Evolutionary conservation across 371 early-diverging fungal genomes (phyloP).

Genomic region (Circinella minor): DNA sequence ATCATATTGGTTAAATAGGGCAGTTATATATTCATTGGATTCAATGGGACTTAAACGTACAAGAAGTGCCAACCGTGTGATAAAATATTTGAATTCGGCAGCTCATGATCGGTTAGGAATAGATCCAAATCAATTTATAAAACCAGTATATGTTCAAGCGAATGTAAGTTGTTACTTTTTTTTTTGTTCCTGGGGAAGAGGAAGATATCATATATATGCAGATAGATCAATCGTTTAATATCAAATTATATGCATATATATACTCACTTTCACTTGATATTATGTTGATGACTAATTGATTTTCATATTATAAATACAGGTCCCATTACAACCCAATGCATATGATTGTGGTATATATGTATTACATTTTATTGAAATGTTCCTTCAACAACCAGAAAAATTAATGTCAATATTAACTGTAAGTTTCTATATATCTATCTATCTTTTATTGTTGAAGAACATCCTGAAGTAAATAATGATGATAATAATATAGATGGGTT

Average conservation of each 20-base stretch:
- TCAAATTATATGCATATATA: not conserved
- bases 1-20: constrained; percentile 3
- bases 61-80: constrained; percentile 37
- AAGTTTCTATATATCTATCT: not conserved
- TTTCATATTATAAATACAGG: constrained; percentile 21
- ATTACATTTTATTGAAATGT: constrained; percentile 56
- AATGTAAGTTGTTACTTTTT: constrained; percentile 19
- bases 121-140: constrained; percentile 3
- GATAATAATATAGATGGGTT: not conserved
- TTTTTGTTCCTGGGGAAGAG: not conserved
- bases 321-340: constrained; percentile 60
- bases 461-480: too few species aligned
- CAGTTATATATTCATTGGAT: constrained; percentile 55
- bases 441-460: too few species aligned
- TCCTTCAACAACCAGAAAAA: constrained; percentile 28
- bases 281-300: too few species aligned
- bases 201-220: too few species aligned
- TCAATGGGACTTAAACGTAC: constrained; percentile 56
- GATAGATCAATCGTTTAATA: too few species aligned
- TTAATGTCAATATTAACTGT: constrained; percentile 6
- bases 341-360: constrained; percentile 73
- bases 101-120: constrained; percentile 28
- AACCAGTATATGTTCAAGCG: constrained; percentile 11
- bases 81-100: constrained; percentile 43
- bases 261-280: constrained; percentile 19